These are phyloP conservation scores for Lepidium didymum DNA, from an alignment of 345 rosid species.

Conservation along the genomic window DNA sequence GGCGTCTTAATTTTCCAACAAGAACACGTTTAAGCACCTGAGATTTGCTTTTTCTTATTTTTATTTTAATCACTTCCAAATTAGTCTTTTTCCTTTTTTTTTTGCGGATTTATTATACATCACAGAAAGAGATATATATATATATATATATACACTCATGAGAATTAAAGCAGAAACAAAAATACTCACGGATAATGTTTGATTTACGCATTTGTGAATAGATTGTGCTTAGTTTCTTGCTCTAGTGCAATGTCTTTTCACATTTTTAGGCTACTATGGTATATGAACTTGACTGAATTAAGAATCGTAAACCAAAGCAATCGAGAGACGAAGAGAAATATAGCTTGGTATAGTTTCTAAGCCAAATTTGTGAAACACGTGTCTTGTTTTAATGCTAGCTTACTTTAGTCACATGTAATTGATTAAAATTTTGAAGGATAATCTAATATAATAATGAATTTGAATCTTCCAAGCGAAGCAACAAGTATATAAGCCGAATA, in stretches of 20 bases:
- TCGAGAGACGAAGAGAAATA: background rate
- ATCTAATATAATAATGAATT: background rate
- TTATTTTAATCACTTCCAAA: conserved; percentile 1
- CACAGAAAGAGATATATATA: background rate
- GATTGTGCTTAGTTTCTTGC: too few species aligned
- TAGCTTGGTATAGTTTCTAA: background rate
- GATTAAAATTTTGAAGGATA: background rate
- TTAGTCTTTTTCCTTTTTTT: background rate
- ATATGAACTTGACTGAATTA: background rate
- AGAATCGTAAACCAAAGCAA: background rate
- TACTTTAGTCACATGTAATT: background rate
- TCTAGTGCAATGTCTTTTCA: background rate
- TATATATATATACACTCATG: too few species aligned
- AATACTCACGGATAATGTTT: too few species aligned
- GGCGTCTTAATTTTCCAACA: conserved; percentile 53
- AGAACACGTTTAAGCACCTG: conserved; percentile 20
- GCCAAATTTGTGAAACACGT: background rate
- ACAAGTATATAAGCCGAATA: background rate
- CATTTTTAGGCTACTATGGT: background rate
- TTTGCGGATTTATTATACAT: background rate
- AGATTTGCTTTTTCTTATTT: conserved; percentile 5
- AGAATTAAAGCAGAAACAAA: background rate
- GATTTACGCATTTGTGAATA: too few species aligned
- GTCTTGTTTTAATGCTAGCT: background rate
- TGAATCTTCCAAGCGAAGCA: conserved; percentile 4